Evolutionary conservation across 257 asterid species (phyloP), one percentile per base, ranked within the genome.

Genomic region (Catharanthus roseus): DNA sequence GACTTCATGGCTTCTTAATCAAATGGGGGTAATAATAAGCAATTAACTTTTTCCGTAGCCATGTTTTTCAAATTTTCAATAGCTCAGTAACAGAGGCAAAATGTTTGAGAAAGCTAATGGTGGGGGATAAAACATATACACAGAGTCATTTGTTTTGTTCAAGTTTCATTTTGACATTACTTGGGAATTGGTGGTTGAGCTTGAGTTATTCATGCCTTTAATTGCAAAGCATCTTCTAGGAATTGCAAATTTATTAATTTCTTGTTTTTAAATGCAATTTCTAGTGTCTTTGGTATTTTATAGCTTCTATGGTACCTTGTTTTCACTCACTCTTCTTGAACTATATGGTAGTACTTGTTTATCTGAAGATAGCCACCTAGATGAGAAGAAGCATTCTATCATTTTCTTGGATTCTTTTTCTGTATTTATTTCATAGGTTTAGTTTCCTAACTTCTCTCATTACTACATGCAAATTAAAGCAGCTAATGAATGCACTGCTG

Each of bases 401-500:
- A 4, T 28, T 60, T 44, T 0, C 56, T 24, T n/a, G 10, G 28
- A 41, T 60, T 18, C 44, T 31, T 10, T 5, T 29, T 1, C 8
- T 54, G 23, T 53, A 16, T 34, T 19, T 36, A 24, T 16, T 19
- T 5, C 16, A 21, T 33, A 53, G 16, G 5, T 69, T 33, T 36
- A 45, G n/a, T n/a, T 36, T 1, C 24, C 64, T 58, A 6, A 38
- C 65, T 24, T 36, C 31, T 23, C 63, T 72, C 23, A 42, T 54
- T 34, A 33, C 41, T 61, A 24, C 39, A 26, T 19, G 23, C 39
- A 73, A 60, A 10, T 38, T 31, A 68, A 63, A 68, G 68, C 75
- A 73, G 73, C 60, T 47, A 74, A 45, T 28, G 71, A 33, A 39
- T 29, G 41, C 33, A 70, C 44, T 26, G 74, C 74, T 39, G 38